Evolutionary conservation across 2,329 filamentous ascomycete species (phyloP).

Genomic region (Cercospora brassicicola): DNA sequence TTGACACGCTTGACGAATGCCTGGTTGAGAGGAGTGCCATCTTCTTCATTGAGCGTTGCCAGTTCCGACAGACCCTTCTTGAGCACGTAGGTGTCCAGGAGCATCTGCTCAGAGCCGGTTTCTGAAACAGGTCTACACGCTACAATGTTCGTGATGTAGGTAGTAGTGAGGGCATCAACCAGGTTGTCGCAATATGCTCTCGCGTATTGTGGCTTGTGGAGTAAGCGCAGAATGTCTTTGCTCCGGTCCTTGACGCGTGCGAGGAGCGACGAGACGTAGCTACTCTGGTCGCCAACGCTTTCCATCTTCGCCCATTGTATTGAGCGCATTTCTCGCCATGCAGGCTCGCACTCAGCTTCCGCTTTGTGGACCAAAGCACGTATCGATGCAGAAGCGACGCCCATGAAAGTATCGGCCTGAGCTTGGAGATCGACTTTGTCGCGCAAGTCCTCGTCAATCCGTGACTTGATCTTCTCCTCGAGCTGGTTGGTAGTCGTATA

Average conservation of each 20-base stretch:
- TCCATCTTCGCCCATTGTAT: constrained; percentile 94
- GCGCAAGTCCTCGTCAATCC: constrained; percentile 77
- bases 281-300: constrained; percentile 87
- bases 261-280: constrained; percentile 82
- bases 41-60: constrained; percentile 59
- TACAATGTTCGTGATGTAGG: constrained; percentile 80
- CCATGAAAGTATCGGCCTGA: constrained; percentile 92
- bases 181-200: constrained; percentile 93
- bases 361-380: constrained; percentile 80
- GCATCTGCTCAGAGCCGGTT: constrained; percentile 95
- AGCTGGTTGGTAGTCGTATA: constrained; percentile 89
- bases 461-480: constrained; percentile 89
- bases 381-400: constrained; percentile 85
- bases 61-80: constrained; percentile 76
- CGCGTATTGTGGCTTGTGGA: constrained; percentile 91
- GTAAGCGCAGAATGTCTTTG: constrained; percentile 70
- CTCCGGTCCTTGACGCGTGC: constrained; percentile 69
- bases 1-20: constrained; percentile 85
- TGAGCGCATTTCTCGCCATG: constrained; percentile 96
- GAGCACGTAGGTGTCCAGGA: constrained; percentile 89
- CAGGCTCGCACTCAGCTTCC: constrained; percentile 76
- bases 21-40: constrained; percentile 54
- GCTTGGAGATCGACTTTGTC: constrained; percentile 82
- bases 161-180: constrained; percentile 79
- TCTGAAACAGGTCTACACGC: constrained; percentile 89